Evolutionary conservation across 805 yeast genomes (phyloP).

Genomic region (Tetrapisispora taiwanensis): DNA sequence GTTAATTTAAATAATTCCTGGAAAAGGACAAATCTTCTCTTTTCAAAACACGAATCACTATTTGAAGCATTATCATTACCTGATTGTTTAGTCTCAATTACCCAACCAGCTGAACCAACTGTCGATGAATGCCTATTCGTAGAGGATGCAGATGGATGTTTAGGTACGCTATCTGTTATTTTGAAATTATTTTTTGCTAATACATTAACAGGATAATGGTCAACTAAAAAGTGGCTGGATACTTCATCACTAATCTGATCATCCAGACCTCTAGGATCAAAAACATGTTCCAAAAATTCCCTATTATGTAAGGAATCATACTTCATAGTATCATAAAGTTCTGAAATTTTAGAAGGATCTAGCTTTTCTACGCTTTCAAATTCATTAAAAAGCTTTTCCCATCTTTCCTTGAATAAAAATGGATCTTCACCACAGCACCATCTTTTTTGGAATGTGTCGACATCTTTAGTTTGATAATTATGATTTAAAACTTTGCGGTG

Average conservation of each 20-base stretch:
- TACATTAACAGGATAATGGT: constrained; percentile 63
- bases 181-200: constrained; percentile 69
- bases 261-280: constrained; percentile 49
- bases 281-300: constrained; percentile 73
- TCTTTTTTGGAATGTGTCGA: constrained; percentile 53
- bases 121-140: constrained; percentile 16
- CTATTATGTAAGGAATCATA: constrained; percentile 95
- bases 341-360: constrained; percentile 94
- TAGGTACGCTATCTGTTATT: constrained; percentile 33
- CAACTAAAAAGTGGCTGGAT: constrained; percentile 40
- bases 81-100: constrained; percentile 36
- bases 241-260: constrained; percentile 23
- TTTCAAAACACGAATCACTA: constrained; percentile 53
- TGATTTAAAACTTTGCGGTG: constrained; percentile 76
- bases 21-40: constrained; percentile 65
- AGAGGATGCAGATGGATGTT: constrained; percentile 8
- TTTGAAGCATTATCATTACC: constrained; percentile 18
- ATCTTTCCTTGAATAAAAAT: constrained; percentile 76
- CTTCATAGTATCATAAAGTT: constrained; percentile 95
- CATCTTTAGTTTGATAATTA: constrained; percentile 61
- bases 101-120: constrained; percentile 71
- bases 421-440: constrained; percentile 99
- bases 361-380: constrained; percentile 89
- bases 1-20: constrained; percentile 84
- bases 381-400: constrained; percentile 94